Percentiles rank a stretch among this genome's conserved stretches.
phyloP scores from a whole-genome alignment of 108 stramenopile genomes.

The Mayamaea pseudoterrestris region DNA sequence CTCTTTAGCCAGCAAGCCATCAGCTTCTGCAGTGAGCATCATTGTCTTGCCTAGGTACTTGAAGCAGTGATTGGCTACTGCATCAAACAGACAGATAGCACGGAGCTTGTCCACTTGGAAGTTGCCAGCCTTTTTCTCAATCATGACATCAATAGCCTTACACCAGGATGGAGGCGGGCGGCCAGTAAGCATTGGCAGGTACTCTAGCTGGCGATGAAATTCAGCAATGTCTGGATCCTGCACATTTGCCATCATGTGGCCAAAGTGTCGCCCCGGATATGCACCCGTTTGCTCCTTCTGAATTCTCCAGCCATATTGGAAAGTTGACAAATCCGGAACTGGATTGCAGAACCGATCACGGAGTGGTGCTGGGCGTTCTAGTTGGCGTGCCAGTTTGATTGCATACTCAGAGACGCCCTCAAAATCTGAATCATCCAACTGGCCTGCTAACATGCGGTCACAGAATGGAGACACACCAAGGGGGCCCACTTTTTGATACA shows the following conservation, averaged over 20 bases:
- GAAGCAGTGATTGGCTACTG: constrained; percentile 4
- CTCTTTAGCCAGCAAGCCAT: not conserved
- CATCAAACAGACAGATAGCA: constrained; percentile 1
- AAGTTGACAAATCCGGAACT: too few species aligned
- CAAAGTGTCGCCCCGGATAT: constrained; percentile 1
- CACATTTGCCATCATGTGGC: not conserved
- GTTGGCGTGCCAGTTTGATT: too few species aligned
- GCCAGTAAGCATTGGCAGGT: constrained; percentile 1
- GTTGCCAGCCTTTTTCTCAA: constrained; percentile 6
- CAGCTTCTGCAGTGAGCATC: not conserved
- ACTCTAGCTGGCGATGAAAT: not conserved
- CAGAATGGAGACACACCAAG: not conserved
- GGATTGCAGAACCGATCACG: too few species aligned
- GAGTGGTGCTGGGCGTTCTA: too few species aligned
- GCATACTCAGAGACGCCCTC: not conserved
- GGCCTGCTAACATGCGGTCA: not conserved
- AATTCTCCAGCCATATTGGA: not conserved
- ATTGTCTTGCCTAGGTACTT: constrained; percentile 1
- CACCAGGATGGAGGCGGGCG: not conserved
- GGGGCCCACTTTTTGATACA: not conserved
- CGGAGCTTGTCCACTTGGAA: not conserved
- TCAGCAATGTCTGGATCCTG: not conserved
- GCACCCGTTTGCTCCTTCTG: constrained; percentile 2
- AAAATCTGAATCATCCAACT: not conserved
- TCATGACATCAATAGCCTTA: constrained; percentile 2